phyloP scores from a whole-genome alignment of 768 basidiomycete species.

The Phaeotremella fagi region DNA sequence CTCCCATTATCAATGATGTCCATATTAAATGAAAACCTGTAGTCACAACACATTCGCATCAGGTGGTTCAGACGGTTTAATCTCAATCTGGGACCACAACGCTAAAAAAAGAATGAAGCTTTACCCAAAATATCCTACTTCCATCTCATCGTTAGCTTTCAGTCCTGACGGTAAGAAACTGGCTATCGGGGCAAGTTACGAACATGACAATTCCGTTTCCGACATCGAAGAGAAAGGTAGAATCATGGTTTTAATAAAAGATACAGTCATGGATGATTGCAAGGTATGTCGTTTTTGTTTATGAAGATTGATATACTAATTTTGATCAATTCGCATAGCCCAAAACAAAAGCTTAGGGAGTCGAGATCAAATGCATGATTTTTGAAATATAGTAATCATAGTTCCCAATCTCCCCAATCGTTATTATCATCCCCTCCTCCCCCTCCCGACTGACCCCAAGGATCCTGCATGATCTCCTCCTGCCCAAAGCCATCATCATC shows the following conservation, averaged over 20 bases:
- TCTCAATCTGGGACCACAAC: conserved; percentile 95
- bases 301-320: no score
- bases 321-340: conserved; percentile 19
- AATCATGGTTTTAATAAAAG: conserved; percentile 44
- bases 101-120: conserved; percentile 93
- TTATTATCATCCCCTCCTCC: conserved; percentile 17
- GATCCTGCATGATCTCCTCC: conserved; percentile 39
- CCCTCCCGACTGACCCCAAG: conserved; percentile 30
- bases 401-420: conserved; percentile 28
- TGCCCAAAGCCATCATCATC: conserved; percentile 23
- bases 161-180: conserved; percentile 75
- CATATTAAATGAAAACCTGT: neutral
- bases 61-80: conserved; percentile 86
- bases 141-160: conserved; percentile 74
- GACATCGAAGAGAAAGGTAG: conserved; percentile 59
- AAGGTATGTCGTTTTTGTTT: no score
- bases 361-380: conserved; percentile 7
- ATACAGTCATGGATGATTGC: conserved; percentile 48
- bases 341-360: conserved; percentile 31
- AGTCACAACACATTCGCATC: conserved; percentile 93
- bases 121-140: conserved; percentile 69
- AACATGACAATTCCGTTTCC: conserved; percentile 80
- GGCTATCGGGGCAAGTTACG: conserved; percentile 80
- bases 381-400: conserved; percentile 2
- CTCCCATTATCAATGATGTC: neutral